These are phyloP conservation scores for Cucumis cinereus DNA, from an alignment of 306 rosid species.

Conservation along the genomic window DNA sequence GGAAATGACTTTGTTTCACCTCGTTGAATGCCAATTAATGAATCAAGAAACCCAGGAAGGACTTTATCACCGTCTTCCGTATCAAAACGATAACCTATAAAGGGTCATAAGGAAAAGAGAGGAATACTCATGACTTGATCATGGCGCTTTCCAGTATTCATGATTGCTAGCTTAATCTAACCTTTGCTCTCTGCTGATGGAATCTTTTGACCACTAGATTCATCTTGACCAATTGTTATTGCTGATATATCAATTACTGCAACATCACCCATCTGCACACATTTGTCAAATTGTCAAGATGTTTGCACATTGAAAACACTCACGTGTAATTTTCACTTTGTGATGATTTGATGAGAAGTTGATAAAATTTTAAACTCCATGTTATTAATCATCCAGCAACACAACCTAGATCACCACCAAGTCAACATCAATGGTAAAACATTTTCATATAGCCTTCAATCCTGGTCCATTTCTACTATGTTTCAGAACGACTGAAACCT, in stretches of 20 bases:
- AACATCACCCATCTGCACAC: constrained; percentile 66
- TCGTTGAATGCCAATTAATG: constrained; percentile 48
- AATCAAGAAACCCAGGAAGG: constrained; percentile 72
- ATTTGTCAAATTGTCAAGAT: constrained; percentile 5
- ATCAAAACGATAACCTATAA: constrained; percentile 70
- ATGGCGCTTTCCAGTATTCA: background rate
- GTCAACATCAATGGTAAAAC: background rate
- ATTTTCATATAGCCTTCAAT: background rate
- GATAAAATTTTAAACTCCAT: background rate
- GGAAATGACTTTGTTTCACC: constrained; percentile 84
- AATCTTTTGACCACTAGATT: constrained; percentile 49
- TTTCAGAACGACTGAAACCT: background rate
- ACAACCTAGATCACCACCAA: background rate
- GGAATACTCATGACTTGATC: background rate
- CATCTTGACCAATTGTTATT: constrained; percentile 56
- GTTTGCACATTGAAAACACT: background rate
- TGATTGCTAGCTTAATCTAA: constrained; percentile 12
- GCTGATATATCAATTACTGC: constrained; percentile 83
- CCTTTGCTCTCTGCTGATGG: constrained; percentile 96
- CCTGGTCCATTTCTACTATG: background rate
- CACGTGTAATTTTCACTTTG: background rate
- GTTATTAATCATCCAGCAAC: background rate
- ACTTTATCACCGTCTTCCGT: constrained; percentile 69
- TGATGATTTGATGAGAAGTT: background rate
- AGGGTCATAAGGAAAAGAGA: constrained; percentile 3